A percentile compares a stretch with the other conserved stretches of the same genome.
Conservation (phyloP, 805 yeast genomes). For the Cyberlindnera saturnus region DNA sequence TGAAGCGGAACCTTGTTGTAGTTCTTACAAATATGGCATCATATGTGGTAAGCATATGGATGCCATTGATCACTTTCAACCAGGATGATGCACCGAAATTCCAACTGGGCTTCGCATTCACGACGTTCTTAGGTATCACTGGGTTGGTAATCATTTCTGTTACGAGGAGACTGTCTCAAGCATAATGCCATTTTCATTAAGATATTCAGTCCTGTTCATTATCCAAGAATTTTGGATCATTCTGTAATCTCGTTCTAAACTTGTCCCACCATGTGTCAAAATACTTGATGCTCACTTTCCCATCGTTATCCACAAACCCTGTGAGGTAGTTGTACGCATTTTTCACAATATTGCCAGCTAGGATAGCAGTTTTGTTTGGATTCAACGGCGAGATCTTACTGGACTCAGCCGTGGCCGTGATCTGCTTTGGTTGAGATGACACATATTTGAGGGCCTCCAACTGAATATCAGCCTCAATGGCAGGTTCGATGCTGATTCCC, state of each 20-base stretch:
- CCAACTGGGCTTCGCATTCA: constrained; percentile 27
- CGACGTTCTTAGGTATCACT: neutral
- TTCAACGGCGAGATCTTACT: neutral
- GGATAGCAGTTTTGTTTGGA: constrained; percentile 38
- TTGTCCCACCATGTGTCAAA: constrained; percentile 96
- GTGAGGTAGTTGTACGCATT: constrained; percentile 89
- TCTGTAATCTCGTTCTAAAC: constrained; percentile 65
- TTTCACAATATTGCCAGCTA: constrained; percentile 84
- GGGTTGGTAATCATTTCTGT: neutral
- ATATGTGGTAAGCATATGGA: constrained; percentile 32
- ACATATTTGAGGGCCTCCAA: constrained; percentile 33
- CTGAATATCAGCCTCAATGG: constrained; percentile 54
- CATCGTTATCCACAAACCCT: constrained; percentile 75
- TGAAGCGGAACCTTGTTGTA: constrained; percentile 31
- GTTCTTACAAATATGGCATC: constrained; percentile 36
- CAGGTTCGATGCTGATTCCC: constrained; percentile 90
- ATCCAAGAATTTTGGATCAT: constrained; percentile 82
- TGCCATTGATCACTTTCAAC: constrained; percentile 37
- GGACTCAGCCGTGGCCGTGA: constrained; percentile 1
- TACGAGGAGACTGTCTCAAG: too few species aligned
- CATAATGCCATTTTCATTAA: too few species aligned
- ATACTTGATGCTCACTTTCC: constrained; percentile 79
- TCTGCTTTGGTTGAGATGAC: constrained; percentile 13
- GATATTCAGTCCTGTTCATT: constrained; percentile 8
- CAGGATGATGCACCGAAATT: constrained; percentile 32